phyloP scores from a whole-genome alignment of 2,329 filamentous ascomycete species.

The Meredithiella fracta region DNA sequence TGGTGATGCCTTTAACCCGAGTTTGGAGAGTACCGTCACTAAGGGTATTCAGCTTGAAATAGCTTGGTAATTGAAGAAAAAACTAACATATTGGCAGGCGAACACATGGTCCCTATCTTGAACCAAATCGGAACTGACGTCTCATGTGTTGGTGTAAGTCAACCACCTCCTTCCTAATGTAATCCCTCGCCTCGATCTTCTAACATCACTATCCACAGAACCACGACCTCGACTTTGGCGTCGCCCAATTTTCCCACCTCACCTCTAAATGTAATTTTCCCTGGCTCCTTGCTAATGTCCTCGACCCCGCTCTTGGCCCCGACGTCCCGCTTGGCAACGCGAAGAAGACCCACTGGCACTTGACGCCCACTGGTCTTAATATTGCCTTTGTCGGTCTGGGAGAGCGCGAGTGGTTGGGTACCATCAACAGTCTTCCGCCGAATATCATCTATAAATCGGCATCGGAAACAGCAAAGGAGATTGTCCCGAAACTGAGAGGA shows the following conservation, averaged over 20 bases:
- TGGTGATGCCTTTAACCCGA: slow-evolving; percentile 84
- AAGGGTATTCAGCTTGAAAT: slow-evolving; percentile 45
- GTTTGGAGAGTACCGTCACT: slow-evolving; percentile 72
- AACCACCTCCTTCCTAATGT: background rate
- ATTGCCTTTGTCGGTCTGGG: slow-evolving; percentile 73
- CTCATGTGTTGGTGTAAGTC: slow-evolving; percentile 62
- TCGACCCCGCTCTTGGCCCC: slow-evolving; percentile 67
- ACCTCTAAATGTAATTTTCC: slow-evolving; percentile 64
- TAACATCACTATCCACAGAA: slow-evolving; percentile 39
- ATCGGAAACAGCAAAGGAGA: slow-evolving; percentile 54
- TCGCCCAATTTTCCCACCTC: slow-evolving; percentile 61
- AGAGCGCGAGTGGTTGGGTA: slow-evolving; percentile 77
- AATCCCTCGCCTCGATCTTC: background rate
- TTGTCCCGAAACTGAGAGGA: slow-evolving; percentile 55
- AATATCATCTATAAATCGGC: slow-evolving; percentile 70
- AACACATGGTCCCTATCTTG: slow-evolving; percentile 76
- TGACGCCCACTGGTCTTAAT: slow-evolving; percentile 68
- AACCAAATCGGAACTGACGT: slow-evolving; percentile 63
- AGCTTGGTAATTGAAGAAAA: background rate
- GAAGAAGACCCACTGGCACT: slow-evolving; percentile 58
- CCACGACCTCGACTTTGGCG: slow-evolving; percentile 84
- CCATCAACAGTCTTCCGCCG: slow-evolving; percentile 72
- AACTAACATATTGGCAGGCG: slow-evolving; percentile 26
- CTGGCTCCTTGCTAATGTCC: slow-evolving; percentile 77
- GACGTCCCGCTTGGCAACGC: slow-evolving; percentile 60